Evolutionary conservation across 2,329 filamentous ascomycete species (phyloP).

Genomic region (Chaetomiaceae sp.): DNA sequence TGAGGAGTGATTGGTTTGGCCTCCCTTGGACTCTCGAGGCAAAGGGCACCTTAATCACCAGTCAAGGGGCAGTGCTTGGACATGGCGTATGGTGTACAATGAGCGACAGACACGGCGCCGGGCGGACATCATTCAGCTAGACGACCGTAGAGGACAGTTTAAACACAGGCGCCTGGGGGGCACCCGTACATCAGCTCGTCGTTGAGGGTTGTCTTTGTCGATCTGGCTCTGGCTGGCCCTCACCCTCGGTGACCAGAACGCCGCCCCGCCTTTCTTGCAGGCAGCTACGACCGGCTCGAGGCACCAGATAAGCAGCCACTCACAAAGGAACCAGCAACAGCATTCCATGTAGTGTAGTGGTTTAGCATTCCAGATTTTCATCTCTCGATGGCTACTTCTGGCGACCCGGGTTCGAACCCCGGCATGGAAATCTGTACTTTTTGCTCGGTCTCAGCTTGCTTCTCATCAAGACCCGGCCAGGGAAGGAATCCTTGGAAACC

Average conservation of each 20-base stretch:
- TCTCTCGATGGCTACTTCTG: conserved; percentile 9
- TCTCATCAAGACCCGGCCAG: no score
- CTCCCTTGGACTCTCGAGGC: no score
- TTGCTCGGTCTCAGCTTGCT: background rate
- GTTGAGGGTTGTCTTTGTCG: no score
- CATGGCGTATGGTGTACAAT: conserved; percentile 15
- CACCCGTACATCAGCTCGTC: no score
- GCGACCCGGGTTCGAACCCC: conserved; percentile 24
- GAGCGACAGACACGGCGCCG: background rate
- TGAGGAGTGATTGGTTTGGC: no score
- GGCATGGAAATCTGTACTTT: conserved; percentile 16
- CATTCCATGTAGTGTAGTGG: conserved; percentile 24
- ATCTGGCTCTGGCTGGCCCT: no score
- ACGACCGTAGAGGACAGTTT: background rate
- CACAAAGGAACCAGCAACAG: background rate
- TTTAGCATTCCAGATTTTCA: conserved; percentile 26
- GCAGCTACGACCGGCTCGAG: no score
- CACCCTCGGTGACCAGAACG: no score
- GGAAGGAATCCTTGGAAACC: no score
- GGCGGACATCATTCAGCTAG: background rate
- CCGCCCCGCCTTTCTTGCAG: no score
- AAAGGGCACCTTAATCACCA: background rate
- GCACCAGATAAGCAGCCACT: no score
- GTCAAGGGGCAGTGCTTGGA: background rate
- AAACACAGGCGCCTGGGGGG: no score